Evolutionary conservation across 2,329 filamentous ascomycete genomes (phyloP), one percentile per base, ranked within the genome.

Genomic region (Colletotrichum cereale): DNA sequence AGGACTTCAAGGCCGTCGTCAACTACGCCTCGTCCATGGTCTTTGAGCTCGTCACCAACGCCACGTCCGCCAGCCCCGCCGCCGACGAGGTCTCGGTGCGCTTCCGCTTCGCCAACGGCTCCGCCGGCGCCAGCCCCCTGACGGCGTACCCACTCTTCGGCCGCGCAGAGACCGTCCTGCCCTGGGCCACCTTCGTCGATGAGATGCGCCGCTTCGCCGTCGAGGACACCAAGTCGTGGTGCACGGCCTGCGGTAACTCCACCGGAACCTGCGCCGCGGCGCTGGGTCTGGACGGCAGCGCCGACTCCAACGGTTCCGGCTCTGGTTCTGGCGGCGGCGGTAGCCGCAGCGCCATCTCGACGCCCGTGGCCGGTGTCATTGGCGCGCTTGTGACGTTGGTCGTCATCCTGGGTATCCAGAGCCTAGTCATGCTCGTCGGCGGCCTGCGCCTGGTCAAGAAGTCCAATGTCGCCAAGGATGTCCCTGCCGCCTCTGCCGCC

Each of bases 11-110:
- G 71, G 93, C 93, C 66, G 84, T 97, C 16, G 90, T 92, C n/a
- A 91, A 95, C 82, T 97, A 97, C 77, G 94, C 94, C 6, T 92
- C 91, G 3, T 90, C 90, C 74, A 94, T 97, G 88, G 86, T 86
- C 7, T 95, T 97, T 79, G 95, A 97, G 84, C 83, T 91, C 29
- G 84, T 90, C 65, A 89, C 88, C 66, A 85, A 85, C 74, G 81
- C 87, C 87, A 82, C 83, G 4, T 85, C 82, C 16, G 66, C 77
- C 58, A 75, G 78, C 78, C 88, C 90, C 14, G 73, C 76, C 69
- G 50, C 61, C 40, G 75, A 84, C 38, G 85, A 89, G 64, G 83
- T 91, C 74, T 84, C 81, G 14, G 88, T 91, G 24, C 87, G 89
- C 75, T 91, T 91, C 83, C 82, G 88, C 58, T 90, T 91, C 79